These are phyloP conservation scores for Rickenella mellea DNA, from an alignment of 768 basidiomycete species.

Conservation along the genomic window DNA sequence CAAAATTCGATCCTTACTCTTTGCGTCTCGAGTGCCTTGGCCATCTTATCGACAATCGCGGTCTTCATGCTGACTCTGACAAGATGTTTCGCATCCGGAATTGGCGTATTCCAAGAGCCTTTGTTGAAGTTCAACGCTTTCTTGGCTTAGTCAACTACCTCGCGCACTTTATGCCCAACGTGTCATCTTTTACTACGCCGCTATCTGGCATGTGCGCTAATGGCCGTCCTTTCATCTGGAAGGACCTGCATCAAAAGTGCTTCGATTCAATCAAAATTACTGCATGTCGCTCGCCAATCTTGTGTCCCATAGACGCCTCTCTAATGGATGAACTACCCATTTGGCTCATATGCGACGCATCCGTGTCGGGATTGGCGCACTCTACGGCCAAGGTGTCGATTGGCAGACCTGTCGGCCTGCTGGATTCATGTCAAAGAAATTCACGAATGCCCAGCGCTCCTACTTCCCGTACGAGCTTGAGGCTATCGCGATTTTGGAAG, in stretches of 20 bases:
- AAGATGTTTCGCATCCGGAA: neutral
- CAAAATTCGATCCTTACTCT: slow-evolving; percentile 3
- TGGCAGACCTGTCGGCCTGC: slow-evolving; percentile 9
- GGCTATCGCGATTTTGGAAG: slow-evolving; percentile 5
- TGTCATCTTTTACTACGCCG: slow-evolving; percentile 2
- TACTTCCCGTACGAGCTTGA: slow-evolving; percentile 9
- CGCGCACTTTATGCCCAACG: slow-evolving; percentile 8
- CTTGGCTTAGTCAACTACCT: slow-evolving; percentile 11
- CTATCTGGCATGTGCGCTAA: neutral
- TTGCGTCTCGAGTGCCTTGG: slow-evolving; percentile 1
- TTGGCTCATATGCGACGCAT: slow-evolving; percentile 15
- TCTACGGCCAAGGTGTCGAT: slow-evolving; percentile 17
- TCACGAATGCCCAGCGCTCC: slow-evolving; percentile 6
- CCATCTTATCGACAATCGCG: slow-evolving; percentile 1
- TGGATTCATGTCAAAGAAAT: slow-evolving; percentile 10
- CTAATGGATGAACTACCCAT: too few species aligned
- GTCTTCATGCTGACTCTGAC: slow-evolving; percentile 3
- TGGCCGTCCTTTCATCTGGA: neutral
- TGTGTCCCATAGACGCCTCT: too few species aligned
- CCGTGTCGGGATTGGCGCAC: slow-evolving; percentile 9
- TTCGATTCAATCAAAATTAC: slow-evolving; percentile 16
- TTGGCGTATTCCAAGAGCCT: slow-evolving; percentile 1
- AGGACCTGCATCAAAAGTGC: slow-evolving; percentile 14
- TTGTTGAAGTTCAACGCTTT: slow-evolving; percentile 5
- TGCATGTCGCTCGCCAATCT: too few species aligned